A percentile compares a stretch with the other conserved stretches of the same genome.
Conservation (phyloP, 495 filamentous ascomycete species). For the Aspergillus mulundensis region DNA sequence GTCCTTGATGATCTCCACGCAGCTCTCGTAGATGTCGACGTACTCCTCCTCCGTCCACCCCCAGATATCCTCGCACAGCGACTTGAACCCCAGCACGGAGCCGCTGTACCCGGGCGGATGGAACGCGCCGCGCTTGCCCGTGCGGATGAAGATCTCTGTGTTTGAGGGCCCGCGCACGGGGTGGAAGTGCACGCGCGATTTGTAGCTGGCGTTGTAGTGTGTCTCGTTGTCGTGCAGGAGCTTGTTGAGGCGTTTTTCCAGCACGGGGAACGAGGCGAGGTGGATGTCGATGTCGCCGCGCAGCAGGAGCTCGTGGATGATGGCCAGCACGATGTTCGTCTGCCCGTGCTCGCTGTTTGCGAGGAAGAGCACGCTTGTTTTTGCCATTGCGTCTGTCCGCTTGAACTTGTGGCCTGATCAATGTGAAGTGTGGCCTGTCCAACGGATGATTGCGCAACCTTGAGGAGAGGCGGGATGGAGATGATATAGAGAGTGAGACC, state of each 20-base stretch:
- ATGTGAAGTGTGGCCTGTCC: too few species aligned
- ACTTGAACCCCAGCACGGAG: conserved; percentile 33
- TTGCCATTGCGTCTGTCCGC: not conserved
- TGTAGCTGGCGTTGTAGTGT: conserved; percentile 21
- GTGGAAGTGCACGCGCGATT: conserved; percentile 36
- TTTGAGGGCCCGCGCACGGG: conserved; percentile 38
- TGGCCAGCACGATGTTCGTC: conserved; percentile 52
- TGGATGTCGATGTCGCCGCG: conserved; percentile 45
- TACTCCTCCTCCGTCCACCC: conserved; percentile 49
- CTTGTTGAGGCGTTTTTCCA: conserved; percentile 27
- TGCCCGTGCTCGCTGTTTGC: conserved; percentile 55
- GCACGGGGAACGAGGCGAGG: conserved; percentile 47
- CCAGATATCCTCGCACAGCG: conserved; percentile 31
- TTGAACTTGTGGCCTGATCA: not conserved
- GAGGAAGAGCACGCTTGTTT: conserved; percentile 40
- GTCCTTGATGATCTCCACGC: conserved; percentile 38
- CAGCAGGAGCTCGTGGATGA: conserved; percentile 46
- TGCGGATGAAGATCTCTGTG: conserved; percentile 40
- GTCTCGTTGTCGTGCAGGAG: conserved; percentile 27
- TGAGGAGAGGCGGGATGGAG: not conserved
- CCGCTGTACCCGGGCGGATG: conserved; percentile 38
- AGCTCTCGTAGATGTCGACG: conserved; percentile 41
- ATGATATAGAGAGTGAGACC: not conserved
- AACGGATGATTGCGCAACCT: not conserved
- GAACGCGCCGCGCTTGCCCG: conserved; percentile 26